Base-by-base conservation (phyloP, 1,284 basidiomycete species). In the Ceraceosorus bombacis region DNA sequence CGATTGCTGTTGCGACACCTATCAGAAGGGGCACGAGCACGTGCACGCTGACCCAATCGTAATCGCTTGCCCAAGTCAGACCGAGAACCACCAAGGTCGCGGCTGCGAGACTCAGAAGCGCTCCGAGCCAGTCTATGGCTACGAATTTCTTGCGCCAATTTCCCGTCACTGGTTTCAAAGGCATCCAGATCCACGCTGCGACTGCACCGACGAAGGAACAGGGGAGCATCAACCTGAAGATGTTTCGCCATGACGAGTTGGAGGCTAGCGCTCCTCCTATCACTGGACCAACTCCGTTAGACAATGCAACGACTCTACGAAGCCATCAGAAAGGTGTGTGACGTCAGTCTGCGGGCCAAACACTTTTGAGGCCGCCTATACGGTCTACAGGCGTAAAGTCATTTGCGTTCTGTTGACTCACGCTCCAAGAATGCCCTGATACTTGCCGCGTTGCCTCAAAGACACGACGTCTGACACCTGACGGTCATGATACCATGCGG, bases 31-130 rank as follows among this genome's bases (percentile, higher is more conserved):
- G 83, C 0, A 81, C 85, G 15, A 76, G 63, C 4, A 71, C 69
- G 6, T 59, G 70, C 2, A 69, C 67, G 10, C 54, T 60, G 7
- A 72, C 80, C 59, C 74, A 86, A 0, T 72, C 8, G 51, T 74
- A 77, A 9, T 66, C 68, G 15, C 78, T 77, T 13, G 73, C 78
- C 87, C 87, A 89, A 43, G 87, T 87, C 15, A 89, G 80, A 0
- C 86, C 86, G 10, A 88, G 79, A 4, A 70, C 59, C n/a, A 68
- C 27, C 13, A 64, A 50, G 5, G 63, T 59, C 13, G 62, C 60
- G 40, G 58, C 68, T 38, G 62, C 27, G 9, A 70, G 61, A n/a
- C 63, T 55, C n/a, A 69, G 61, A 0, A 51, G 46, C 4, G 63
- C 62, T 12, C 69, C 67, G 49, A 66, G 46, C 39, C 63, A 67